Evolutionary conservation across 2,329 filamentous ascomycete species (phyloP), one percentile per base, ranked within the genome.

Genomic region (Tolypocladium guangdongense): DNA sequence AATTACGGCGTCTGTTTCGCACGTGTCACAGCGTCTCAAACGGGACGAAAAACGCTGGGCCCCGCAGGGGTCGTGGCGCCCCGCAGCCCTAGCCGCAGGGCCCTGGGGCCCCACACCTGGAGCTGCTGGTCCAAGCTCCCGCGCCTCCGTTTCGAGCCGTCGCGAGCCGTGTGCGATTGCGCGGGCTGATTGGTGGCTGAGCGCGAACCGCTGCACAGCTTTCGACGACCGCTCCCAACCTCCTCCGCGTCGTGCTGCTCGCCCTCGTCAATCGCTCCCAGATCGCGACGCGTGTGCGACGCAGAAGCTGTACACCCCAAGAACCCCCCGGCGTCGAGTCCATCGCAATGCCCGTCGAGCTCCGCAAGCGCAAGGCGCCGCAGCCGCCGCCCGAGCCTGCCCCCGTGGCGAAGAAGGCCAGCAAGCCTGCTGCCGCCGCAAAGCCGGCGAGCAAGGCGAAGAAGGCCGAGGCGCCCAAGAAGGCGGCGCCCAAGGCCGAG

Each of bases 361-460:
- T 83, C 45, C 76, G 81, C 69, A 83, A 83, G 72, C 79, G 81
- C 72, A 82, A 82, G 69, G 78, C 78, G 59, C 74, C 74, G 52
- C 72, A 71, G 62, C 68, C 74, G 55, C 68, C 72, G 30, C 68
- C 72, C 51, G 70, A 74, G 56, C 71, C 75, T 58, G 71, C 75
- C 18, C 70, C 75, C 24, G 68, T 68, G 37, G 59, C 63, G 46
- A 71, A 69, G 59, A 80, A 78, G 69, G 54, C 56, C 55, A 63
- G 66, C 39, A 69, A 69, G 53, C 63, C 67, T 52, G 62, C 64
- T 54, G 74, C 73, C 53, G 68, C 71, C 24, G 63, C 66, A 52
- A 74, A 75, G 64, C 65, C 61, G 27, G 64, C 66, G 36, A 58
- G 62, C 53, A 72, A 70, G 57, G 60, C 62, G 50, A 58, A 63